Base-by-base conservation (phyloP, 345 rosid genomes). In the Euphorbia tirucalli region DNA sequence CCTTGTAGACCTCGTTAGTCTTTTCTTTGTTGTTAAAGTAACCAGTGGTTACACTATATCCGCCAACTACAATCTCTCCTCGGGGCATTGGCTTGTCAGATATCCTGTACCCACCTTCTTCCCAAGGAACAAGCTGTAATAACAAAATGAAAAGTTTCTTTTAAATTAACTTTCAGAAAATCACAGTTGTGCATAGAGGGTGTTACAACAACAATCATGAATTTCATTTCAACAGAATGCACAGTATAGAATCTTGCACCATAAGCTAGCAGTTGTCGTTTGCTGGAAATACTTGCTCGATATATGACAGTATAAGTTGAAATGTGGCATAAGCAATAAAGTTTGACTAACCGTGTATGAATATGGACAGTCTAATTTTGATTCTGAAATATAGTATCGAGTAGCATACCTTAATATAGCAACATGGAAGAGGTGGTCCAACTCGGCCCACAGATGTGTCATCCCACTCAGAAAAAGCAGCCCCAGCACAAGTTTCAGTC, bases 401-500 rank as follows among this genome's bases (percentile, higher is more conserved):
- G 32, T 15, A 48, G 18, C 30, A 72, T n/a, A 93, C 98, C 97
- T 91, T 93, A 43, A 88, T 64, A 71, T 88, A 87, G 73, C 82
- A 48, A 69, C 94, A 93, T 56, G 97, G 97, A 77, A 93, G 81
- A 41, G 97, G 98, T 7, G 97, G 97, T 27, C 98, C 98, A 25
- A 91, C 96, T 58, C 91, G 96, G 32, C 98, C 98, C 67, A 88
- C 93, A 58, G 78, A 74, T 8, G 81, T 25, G 43, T 91, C 97
- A 61, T 93, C 98, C 81, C 80, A 79, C 79, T 93, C 97, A 25
- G 94, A 74, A 82, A 91, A 93, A 39, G 97, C 83, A 73, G 87
- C 88, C 79, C 97, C 98, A 72, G 98, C 97, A 81, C 74, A 87
- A 22, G 98, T 91, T 85, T 93, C 98, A 49, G 98, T 93, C 87